These are phyloP conservation scores for Umbelopsis sp. DNA, from an alignment of 192 early-diverging fungal species.

Conservation along the genomic window DNA sequence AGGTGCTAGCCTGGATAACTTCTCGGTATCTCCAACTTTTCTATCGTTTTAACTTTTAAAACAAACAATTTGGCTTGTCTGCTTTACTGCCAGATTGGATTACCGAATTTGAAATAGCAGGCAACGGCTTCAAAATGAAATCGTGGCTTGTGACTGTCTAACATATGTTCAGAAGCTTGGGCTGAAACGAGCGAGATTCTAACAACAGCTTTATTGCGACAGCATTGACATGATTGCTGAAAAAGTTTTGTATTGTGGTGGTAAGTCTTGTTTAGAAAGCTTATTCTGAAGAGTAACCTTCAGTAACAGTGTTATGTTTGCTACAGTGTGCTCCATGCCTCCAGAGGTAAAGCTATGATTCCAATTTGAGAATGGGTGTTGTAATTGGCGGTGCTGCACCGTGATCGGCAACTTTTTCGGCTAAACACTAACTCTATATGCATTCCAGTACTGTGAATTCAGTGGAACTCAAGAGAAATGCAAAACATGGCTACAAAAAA, in stretches of 20 bases:
- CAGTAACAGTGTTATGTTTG: not conserved
- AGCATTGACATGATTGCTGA: slow-evolving; percentile 27
- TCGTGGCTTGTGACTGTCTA: slow-evolving; percentile 16
- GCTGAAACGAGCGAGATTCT: not conserved
- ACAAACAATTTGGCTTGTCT: too few relatives aligned
- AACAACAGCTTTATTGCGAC: not conserved
- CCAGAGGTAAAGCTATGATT: slow-evolving; percentile 39
- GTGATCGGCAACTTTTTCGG: not conserved
- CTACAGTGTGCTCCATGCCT: slow-evolving; percentile 48
- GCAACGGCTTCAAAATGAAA: too few relatives aligned
- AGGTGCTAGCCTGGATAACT: too few relatives aligned
- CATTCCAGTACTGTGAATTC: slow-evolving; percentile 86
- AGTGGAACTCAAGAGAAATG: slow-evolving; percentile 82
- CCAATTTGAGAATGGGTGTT: not conserved
- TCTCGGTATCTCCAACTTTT: too few relatives aligned
- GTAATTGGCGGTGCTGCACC: not conserved
- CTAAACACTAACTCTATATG: not conserved
- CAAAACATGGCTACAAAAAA: slow-evolving; percentile 72
- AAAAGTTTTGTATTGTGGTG: slow-evolving; percentile 47
- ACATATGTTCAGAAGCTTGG: not conserved
- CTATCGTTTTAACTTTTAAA: too few relatives aligned
- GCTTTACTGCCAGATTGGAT: too few relatives aligned
- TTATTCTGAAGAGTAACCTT: not conserved
- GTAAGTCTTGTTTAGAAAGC: slow-evolving; percentile 29
- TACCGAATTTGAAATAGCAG: too few relatives aligned